A percentile compares a stretch with the other conserved stretches of the same genome.
phyloP scores from a whole-genome alignment of 176 grass and related monocot species.

The Triticum timopheevii region DNA sequence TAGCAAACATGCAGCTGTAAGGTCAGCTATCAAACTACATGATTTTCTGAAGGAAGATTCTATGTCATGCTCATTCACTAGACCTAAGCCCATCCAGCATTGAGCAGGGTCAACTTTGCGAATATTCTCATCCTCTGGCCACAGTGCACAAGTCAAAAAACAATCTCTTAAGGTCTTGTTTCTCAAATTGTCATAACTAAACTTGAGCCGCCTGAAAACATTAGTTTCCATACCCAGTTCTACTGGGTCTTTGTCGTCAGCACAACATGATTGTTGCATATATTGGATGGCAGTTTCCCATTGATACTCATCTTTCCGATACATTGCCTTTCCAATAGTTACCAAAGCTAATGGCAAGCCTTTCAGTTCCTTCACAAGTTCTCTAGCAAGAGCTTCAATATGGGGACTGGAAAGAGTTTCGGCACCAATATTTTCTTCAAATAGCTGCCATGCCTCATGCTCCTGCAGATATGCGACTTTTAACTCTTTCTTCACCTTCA shows the following conservation, averaged over 20 bases:
- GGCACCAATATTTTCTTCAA: background rate
- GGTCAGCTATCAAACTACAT: background rate
- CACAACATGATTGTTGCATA: background rate
- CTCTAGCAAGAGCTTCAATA: background rate
- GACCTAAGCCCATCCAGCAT: constrained; percentile 32
- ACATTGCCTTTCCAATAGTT: constrained; percentile 38
- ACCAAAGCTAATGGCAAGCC: constrained; percentile 45
- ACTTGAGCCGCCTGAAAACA: constrained; percentile 17
- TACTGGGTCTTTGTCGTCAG: background rate
- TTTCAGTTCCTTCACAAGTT: constrained; percentile 11
- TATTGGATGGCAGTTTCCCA: constrained; percentile 22
- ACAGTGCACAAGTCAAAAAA: constrained; percentile 35
- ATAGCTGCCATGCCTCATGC: constrained; percentile 29
- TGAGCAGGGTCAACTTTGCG: constrained; percentile 2
- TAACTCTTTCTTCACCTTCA: constrained; percentile 23
- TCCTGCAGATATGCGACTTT: constrained; percentile 15
- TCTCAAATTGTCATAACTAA: constrained; percentile 38
- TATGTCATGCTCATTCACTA: constrained; percentile 21
- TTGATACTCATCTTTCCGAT: background rate
- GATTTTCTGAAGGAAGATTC: background rate
- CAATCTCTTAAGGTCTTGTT: background rate
- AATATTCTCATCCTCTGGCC: constrained; percentile 16
- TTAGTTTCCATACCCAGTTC: background rate
- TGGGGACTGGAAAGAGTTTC: background rate
- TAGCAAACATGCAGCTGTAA: background rate